A percentile compares a stretch with the other conserved stretches of the same genome.
These are phyloP conservation scores for Phellopilus nigrolimitatus DNA, from an alignment of 1,284 basidiomycete genomes.

Conservation along the genomic window DNA sequence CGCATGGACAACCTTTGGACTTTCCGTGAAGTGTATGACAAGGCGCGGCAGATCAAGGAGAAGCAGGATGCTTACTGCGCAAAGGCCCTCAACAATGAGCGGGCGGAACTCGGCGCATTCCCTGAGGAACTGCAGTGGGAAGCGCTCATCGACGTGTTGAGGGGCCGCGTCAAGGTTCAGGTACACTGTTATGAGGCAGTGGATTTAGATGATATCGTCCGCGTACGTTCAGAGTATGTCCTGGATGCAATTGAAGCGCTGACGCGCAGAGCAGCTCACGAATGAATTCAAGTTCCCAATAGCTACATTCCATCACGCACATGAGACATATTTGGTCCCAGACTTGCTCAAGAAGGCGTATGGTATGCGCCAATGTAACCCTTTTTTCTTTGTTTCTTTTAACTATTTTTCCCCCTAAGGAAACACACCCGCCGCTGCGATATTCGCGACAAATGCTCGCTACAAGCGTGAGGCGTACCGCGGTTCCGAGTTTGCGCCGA, in stretches of 20 bases:
- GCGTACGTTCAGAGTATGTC: slow-evolving; percentile 41
- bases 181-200: slow-evolving; percentile 78
- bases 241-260: neutral
- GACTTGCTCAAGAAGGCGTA: slow-evolving; percentile 70
- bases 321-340: slow-evolving; percentile 76
- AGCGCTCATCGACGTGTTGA: slow-evolving; percentile 79
- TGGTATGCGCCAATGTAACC: slow-evolving; percentile 33
- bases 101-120: slow-evolving; percentile 58
- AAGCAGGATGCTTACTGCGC: slow-evolving; percentile 71
- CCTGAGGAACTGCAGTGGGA: slow-evolving; percentile 83
- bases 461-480: slow-evolving; percentile 87
- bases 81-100: slow-evolving; percentile 52
- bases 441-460: slow-evolving; percentile 67
- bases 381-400: neutral
- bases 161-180: slow-evolving; percentile 76
- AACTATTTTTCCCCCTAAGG: slow-evolving; percentile 29
- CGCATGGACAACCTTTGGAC: slow-evolving; percentile 44
- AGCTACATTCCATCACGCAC: slow-evolving; percentile 78
- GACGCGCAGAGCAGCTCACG: slow-evolving; percentile 46
- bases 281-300: slow-evolving; percentile 78
- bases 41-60: slow-evolving; percentile 68
- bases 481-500: slow-evolving; percentile 82
- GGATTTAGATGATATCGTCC: slow-evolving; percentile 73
- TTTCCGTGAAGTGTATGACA: slow-evolving; percentile 54
- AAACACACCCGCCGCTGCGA: slow-evolving; percentile 62